phyloP scores from a whole-genome alignment of 805 yeast species.

The Metschnikowia proteae region DNA sequence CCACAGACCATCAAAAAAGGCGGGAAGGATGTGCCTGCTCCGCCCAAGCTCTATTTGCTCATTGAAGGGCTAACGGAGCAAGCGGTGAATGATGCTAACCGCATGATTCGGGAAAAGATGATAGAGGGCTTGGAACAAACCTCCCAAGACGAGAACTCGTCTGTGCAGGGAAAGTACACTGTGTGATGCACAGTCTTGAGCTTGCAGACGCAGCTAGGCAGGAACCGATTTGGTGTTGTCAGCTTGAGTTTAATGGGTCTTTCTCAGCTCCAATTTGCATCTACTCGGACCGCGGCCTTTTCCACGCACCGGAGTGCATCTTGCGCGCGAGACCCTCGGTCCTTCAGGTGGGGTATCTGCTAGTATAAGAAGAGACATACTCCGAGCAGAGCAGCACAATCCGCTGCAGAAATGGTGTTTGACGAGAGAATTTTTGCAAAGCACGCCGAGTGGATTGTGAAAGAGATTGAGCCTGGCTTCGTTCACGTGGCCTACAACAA shows the following conservation, averaged over 20 bases:
- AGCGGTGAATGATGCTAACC: conserved; percentile 58
- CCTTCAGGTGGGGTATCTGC: conserved; percentile 1
- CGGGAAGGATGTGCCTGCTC: conserved; percentile 46
- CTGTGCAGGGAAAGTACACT: conserved; percentile 48
- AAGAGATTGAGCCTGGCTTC: conserved; percentile 44
- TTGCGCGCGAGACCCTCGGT: conserved; percentile 1
- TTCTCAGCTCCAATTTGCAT: neutral
- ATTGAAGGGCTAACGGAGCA: conserved; percentile 70
- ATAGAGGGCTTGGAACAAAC: conserved; percentile 54
- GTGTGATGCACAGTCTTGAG: conserved; percentile 23
- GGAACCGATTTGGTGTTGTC: neutral
- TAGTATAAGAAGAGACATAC: neutral
- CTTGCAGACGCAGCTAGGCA: neutral
- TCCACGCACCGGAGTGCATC: neutral
- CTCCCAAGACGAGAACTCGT: conserved; percentile 40
- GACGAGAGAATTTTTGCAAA: conserved; percentile 5
- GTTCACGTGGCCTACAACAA: conserved; percentile 60
- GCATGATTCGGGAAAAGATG: conserved; percentile 50
- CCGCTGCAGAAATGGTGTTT: conserved; percentile 8
- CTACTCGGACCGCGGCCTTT: neutral
- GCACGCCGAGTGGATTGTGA: conserved; percentile 30
- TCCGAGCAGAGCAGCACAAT: neutral
- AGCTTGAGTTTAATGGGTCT: too few relatives aligned
- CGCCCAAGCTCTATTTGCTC: conserved; percentile 70
- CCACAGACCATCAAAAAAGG: conserved; percentile 54